Evolutionary conservation across 73 alveolate species (phyloP), one percentile per base, ranked within the genome.

Genomic region (Tetrahymena elliotti): DNA sequence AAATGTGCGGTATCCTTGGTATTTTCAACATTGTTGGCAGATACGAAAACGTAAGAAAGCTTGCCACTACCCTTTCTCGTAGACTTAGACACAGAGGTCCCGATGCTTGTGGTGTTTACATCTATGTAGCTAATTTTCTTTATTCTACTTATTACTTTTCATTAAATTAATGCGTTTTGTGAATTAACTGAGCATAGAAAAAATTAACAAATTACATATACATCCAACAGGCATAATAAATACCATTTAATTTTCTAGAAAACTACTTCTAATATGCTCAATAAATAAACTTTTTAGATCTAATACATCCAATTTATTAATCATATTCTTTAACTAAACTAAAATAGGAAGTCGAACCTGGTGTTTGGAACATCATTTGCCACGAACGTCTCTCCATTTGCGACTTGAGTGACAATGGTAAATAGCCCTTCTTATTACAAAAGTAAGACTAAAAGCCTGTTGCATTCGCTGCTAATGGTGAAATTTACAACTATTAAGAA

Each of bases 381-480:
- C 97, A 94, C 95, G 97, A 96, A 84, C 93, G 98, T 84, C 95
- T 96, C 68, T 84, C 93, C 52, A 95, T 96, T n/a, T 94, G 93
- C 20, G 98, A 95, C 93, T 93, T 95, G 33, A 47, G 95, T 94
- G 98, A 95, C 22, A 96, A 94, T 31, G 96, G 97, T 83, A 93
- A 94, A 92, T 93, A 93, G 83, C 98, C 96, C 10, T 92, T 96
- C 41, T 27, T 68, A 6, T 68, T 68, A 68, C 36, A 95, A 88
- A 37, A 95, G 92, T 88, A 53, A 15, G 94, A 94, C 83, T 94
- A 93, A 83, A 53, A 83, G 27, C 93, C 93, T 40, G 53, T 96
- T 84, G 97, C 53, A 18, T 94, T 94, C 20, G 93, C 95, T 92
- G 33, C 93, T 38, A 96, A 96, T 95, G 98, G 98, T 18, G 98